Conservation (phyloP, 2,329 filamentous ascomycete genomes). For the Aspergillus arachidicola region DNA sequence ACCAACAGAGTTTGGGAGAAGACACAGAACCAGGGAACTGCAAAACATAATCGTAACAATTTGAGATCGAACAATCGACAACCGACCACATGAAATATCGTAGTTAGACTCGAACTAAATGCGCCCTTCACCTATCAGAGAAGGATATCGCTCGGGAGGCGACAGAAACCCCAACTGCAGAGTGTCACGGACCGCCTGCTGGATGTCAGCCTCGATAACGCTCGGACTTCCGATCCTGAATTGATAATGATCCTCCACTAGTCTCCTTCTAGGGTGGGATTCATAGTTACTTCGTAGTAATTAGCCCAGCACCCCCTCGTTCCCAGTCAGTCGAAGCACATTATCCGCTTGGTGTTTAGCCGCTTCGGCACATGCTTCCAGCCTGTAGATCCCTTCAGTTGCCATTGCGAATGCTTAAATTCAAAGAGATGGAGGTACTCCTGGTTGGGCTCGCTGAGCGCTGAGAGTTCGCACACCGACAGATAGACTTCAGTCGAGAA, state of each 20-base stretch:
- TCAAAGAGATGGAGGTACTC: background rate
- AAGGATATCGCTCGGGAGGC: conserved; percentile 21
- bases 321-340: background rate
- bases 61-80: background rate
- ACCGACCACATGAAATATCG: background rate
- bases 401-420: background rate
- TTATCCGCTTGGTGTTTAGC: background rate
- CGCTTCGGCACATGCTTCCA: conserved; percentile 1
- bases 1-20: background rate
- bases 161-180: conserved; percentile 24
- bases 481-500: conserved; percentile 4
- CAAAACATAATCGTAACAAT: background rate
- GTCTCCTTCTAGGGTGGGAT: background rate
- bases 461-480: background rate
- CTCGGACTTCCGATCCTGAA: conserved; percentile 16
- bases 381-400: conserved; percentile 16
- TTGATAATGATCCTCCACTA: conserved; percentile 1
- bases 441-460: background rate
- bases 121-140: conserved; percentile 16
- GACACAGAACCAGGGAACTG: background rate
- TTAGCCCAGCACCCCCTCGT: background rate
- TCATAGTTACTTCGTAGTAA: background rate
- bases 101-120: background rate
- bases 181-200: conserved; percentile 30
- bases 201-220: conserved; percentile 21